Evolutionary conservation across 768 basidiomycete species (phyloP), one percentile per base, ranked within the genome.

Genomic region (Dentipellis sp.): DNA sequence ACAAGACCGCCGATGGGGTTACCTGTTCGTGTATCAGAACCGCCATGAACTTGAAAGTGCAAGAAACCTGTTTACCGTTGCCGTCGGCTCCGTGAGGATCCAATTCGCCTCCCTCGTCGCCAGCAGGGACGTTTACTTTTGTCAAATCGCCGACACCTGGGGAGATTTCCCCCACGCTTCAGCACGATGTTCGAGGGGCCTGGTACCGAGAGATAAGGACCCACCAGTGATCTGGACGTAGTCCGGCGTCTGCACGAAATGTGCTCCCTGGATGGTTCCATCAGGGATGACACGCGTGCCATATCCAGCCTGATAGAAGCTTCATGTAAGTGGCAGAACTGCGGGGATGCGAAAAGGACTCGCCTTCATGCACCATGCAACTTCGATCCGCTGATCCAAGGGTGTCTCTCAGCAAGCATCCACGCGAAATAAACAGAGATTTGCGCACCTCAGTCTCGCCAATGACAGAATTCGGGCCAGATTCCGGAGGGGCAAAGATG

Each of bases 241-340:
- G 66, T 84, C 83, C n/a, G 86, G 82, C 0, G 88, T 88, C 59
- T 80, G 74, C 5, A 88, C 75, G 65, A 88, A 80, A 64, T 84
- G 86, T 14, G 79, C 84, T 50, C 82, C 82, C 1, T 71, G 74
- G 63, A 88, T 80, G 17, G 83, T 70, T 23, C 85, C 88, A 53
- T 82, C 78, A 10, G 87, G 89, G 59, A 91, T 86, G 61, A 86
- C 66, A 51, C 82, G 82, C 11, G 80, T 77, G 34, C 86, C 86
- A 51, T 81, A 76, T 38, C 78, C 80, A 60, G 71, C 67, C 82
- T 84, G 46, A 51, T 38, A 58, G 50, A 17, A 47, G 11, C 14
- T 17, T 40, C 5, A 21, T 14, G 16, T 14, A 17, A 38, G 47
- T 56, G 38, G 40, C 48, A 37, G 29, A 51, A 67, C 64, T 38